Evolutionary conservation across 805 yeast genomes (phyloP).

Genomic region (Candida pseudoglaebosa): DNA sequence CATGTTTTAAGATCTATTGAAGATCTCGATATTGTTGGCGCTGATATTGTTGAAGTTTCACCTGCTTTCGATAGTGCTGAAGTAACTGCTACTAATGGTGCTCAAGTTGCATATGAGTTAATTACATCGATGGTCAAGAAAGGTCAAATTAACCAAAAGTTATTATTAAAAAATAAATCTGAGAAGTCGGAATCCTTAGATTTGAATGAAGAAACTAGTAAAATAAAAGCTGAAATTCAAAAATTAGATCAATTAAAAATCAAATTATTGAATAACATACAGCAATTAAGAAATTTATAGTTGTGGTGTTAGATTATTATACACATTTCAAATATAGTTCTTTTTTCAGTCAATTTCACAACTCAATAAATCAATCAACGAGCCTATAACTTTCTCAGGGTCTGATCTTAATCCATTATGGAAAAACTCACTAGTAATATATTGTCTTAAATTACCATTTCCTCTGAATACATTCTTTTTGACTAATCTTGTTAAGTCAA

Average conservation of each 20-base stretch:
- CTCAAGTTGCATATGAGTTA: constrained; percentile 67
- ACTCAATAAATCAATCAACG: constrained; percentile 37
- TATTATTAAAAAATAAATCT: constrained; percentile 7
- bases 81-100: constrained; percentile 64
- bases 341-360: constrained; percentile 32
- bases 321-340: too few relatives aligned
- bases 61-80: constrained; percentile 66
- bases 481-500: constrained; percentile 36
- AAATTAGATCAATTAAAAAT: constrained; percentile 7
- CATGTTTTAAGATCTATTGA: constrained; percentile 45
- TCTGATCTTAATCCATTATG: constrained; percentile 48
- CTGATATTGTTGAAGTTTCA: constrained; percentile 56
- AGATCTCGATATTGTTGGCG: constrained; percentile 46
- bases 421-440: constrained; percentile 46
- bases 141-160: constrained; percentile 19
- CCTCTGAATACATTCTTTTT: constrained; percentile 23
- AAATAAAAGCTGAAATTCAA: constrained; percentile 6
- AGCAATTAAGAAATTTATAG: constrained; percentile 4
- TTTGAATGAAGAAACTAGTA: constrained; percentile 6
- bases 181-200: constrained; percentile 8
- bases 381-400: constrained; percentile 35
- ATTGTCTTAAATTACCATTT: constrained; percentile 36
- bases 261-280: constrained; percentile 3
- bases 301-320: constrained; percentile 1
- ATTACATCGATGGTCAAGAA: constrained; percentile 72